Base-by-base conservation (phyloP, 2,329 filamentous ascomycete species). In the Pseudogymnoascus verrucosus region DNA sequence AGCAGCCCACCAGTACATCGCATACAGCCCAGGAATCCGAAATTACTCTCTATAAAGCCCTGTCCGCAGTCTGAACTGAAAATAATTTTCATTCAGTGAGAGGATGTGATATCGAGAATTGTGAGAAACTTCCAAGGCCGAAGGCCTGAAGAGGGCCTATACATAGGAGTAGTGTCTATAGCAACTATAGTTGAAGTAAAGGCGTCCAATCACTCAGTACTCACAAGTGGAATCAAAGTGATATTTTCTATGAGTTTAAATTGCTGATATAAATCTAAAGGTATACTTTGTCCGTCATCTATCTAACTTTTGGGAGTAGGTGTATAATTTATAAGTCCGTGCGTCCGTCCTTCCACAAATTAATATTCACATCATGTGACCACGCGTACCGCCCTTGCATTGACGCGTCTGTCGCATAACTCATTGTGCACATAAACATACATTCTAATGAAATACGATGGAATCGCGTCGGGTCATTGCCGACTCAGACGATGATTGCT, bases 401-500 rank as follows among this genome's bases (percentile, higher is more conserved):
- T 57, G 10, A 57, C 51, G 28, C 51, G 51, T 57, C 16, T 21
- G 28, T 36, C 28, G 51, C 51, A 57, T 57, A 57, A 57, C 51
- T 34, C 28, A 21, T 34, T 57, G 47, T 31, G 28, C 51, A 21
- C 28, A 34, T 34, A 34, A 57, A 10, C 51, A 36, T 36, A 34
- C 51, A 57, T 36, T 57, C 28, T 10, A 34, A 57, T 57, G 51
- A 57, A 57, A 57, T 57, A 57, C 51, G 61, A 74, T 74, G 73
- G 67, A 67, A 59, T 65, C 62, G 37, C 70, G 68, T 21, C 70
- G 66, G 36, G 69, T 74, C 36, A 70, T 75, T 62, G 73, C 72
- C 21, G 74, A 75, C 64, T 75, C 74, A 6, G 74, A 75, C 60
- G 73, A 75, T 61, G 72, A 68, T 39, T 54, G 54, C 47, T 59